Percentiles rank a stretch among this genome's conserved stretches.
These are phyloP conservation scores for Stropharia rugosoannulata DNA, from an alignment of 768 basidiomycete species.

Conservation along the genomic window DNA sequence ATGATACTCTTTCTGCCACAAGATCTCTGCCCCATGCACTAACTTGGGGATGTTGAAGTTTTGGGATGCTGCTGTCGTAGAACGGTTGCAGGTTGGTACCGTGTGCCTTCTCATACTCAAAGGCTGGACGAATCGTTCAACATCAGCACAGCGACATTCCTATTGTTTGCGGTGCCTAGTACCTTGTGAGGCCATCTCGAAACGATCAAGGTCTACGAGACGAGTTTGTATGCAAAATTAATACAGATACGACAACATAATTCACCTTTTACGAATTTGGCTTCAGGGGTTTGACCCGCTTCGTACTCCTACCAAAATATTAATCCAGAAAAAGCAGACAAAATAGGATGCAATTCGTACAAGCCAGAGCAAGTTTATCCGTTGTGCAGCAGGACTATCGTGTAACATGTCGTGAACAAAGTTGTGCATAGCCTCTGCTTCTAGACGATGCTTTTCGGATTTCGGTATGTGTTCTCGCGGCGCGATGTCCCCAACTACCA, in stretches of 20 bases:
- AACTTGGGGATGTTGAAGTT: conserved; percentile 70
- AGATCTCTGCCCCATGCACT: conserved; percentile 67
- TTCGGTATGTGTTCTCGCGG: conserved; percentile 86
- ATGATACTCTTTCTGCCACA: conserved; percentile 42
- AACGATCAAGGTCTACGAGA: conserved; percentile 71
- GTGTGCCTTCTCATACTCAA: conserved; percentile 69
- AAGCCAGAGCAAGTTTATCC: conserved; percentile 71
- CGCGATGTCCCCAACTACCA: conserved; percentile 89
- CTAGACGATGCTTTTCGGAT: conserved; percentile 73
- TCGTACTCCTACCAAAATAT: conserved; percentile 71
- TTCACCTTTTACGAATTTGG: conserved; percentile 85
- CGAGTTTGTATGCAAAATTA: not conserved
- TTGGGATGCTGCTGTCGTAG: conserved; percentile 78
- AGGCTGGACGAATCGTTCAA: conserved; percentile 39
- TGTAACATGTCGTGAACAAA: conserved; percentile 92
- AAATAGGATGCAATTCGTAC: conserved; percentile 32
- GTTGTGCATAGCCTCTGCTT: conserved; percentile 88
- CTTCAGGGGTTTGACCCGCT: conserved; percentile 67
- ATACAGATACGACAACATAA: not conserved
- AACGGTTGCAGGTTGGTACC: conserved; percentile 63
- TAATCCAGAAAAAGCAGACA: not conserved
- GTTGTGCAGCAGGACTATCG: conserved; percentile 61
- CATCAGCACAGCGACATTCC: no score
- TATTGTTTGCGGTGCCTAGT: not conserved
- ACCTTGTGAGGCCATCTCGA: conserved; percentile 90